Base-by-base conservation (phyloP, 306 rosid species). In the Begonia fuchsioides region DNA sequence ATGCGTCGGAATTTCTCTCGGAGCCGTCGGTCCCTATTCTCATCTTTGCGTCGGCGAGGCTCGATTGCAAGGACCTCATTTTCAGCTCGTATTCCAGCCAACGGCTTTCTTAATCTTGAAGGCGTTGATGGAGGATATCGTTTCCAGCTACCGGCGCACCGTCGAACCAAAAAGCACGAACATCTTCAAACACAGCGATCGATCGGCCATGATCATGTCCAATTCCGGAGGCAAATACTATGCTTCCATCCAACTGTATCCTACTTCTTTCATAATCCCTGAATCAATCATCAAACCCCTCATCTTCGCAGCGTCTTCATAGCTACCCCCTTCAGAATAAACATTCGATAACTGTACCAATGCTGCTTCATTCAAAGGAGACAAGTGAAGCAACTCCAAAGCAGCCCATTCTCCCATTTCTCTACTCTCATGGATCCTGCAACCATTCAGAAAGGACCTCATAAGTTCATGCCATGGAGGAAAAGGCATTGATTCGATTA, bases 51-150 rank as follows among this genome's bases (percentile, higher is more conserved):
- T 85, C 85, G 44, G 98, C 85, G 54, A 90, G 98, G 68, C 98
- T 90, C 48, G 98, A 90, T 38, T 90, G 96, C 19, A 90, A 68
- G 65, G 96, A 90, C 66, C 98, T 85, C 98, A 90, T 90, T 68
- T 90, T 95, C 46, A 85, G 92, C 78, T 90, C 96, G n/a, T n/a
- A n/a, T 75, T 90, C 98, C 98, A 90, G 85, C 64, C n/a, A n/a
- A n/a, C n/a, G n/a, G n/a, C n/a, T n/a, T n/a, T n/a, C n/a, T n/a
- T n/a, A n/a, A n/a, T n/a, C n/a, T n/a, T n/a, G n/a, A n/a, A n/a
- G n/a, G n/a, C n/a, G n/a, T n/a, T n/a, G n/a, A n/a, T n/a, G n/a
- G n/a, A n/a, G n/a, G 98, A 90, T 54, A 77, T 90, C 98, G 85
- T 90, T 62, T 90, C 85, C 54, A 79, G 57, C 70, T 90, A n/a